Evolutionary conservation across 176 grass and related monocot genomes (phyloP).

Genomic region (Eragrostis curvula): DNA sequence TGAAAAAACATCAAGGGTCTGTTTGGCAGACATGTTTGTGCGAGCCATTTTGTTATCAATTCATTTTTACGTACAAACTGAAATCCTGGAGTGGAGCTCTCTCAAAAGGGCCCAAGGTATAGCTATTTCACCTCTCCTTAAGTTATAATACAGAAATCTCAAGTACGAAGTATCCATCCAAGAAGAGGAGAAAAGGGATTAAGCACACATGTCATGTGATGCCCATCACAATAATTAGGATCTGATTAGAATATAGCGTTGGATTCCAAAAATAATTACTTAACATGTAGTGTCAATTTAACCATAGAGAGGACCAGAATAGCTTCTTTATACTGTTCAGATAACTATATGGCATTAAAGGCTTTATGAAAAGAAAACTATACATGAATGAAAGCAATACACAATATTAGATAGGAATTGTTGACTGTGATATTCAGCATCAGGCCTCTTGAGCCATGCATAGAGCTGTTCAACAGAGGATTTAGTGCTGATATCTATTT

Average conservation of each 20-base stretch:
- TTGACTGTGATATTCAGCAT: background rate
- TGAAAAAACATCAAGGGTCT: background rate
- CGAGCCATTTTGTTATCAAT: background rate
- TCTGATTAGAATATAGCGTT: background rate
- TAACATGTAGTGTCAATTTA: background rate
- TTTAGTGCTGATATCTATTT: background rate
- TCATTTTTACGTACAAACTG: background rate
- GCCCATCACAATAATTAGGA: background rate
- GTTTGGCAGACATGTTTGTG: background rate
- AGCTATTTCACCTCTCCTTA: background rate
- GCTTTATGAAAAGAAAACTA: background rate
- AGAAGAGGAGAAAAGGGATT: background rate
- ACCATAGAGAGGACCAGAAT: background rate
- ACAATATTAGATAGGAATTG: background rate
- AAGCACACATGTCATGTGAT: background rate
- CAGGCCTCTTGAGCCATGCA: background rate
- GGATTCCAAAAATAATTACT: background rate
- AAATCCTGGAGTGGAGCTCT: background rate
- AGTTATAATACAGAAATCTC: background rate
- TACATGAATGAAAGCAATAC: background rate
- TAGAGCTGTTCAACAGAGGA: background rate
- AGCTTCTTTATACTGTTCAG: background rate
- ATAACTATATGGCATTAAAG: background rate
- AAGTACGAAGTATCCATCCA: background rate
- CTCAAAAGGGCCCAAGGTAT: background rate